Evolutionary conservation across 2,329 filamentous ascomycete genomes (phyloP).

Genomic region (Neoscytalidium dimidiatum): DNA sequence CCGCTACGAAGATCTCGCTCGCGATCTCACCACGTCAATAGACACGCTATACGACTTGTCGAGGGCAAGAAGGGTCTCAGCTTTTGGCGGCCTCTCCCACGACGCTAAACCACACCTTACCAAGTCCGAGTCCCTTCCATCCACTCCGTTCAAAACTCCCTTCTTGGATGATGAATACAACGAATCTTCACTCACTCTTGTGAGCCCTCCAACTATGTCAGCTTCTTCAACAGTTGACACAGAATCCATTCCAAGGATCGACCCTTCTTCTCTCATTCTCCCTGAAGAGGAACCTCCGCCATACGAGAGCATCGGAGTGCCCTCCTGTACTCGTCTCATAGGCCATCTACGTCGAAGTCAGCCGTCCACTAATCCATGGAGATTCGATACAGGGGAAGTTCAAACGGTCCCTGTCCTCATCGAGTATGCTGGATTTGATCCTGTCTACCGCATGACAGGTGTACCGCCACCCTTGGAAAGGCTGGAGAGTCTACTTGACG

Average conservation of each 20-base stretch:
- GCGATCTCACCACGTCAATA: slow-evolving; percentile 74
- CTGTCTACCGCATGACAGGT: slow-evolving; percentile 49
- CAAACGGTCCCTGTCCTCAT: slow-evolving; percentile 62
- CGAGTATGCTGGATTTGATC: slow-evolving; percentile 64
- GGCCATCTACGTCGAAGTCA: slow-evolving; percentile 40
- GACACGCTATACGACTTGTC: slow-evolving; percentile 79
- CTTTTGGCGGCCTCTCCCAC: neutral
- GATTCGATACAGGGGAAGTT: slow-evolving; percentile 33
- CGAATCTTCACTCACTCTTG: slow-evolving; percentile 45
- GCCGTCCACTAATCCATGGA: slow-evolving; percentile 41
- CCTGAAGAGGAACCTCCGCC: slow-evolving; percentile 51
- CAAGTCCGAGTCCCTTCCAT: slow-evolving; percentile 4
- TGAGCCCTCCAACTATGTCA: slow-evolving; percentile 38
- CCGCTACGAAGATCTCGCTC: slow-evolving; percentile 74
- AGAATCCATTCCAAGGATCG: slow-evolving; percentile 42
- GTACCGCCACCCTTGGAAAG: slow-evolving; percentile 49
- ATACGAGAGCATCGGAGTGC: slow-evolving; percentile 49
- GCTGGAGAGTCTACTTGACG: slow-evolving; percentile 43
- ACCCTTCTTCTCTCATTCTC: slow-evolving; percentile 43
- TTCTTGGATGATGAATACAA: slow-evolving; percentile 27
- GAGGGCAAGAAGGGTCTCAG: slow-evolving; percentile 55
- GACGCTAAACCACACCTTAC: neutral
- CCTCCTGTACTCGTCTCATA: slow-evolving; percentile 47
- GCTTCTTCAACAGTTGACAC: neutral
- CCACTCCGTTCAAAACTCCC: slow-evolving; percentile 6